Percentiles rank a stretch among this genome's conserved stretches.
phyloP scores from a whole-genome alignment of 768 basidiomycete species.

The Mycena leptocephala region DNA sequence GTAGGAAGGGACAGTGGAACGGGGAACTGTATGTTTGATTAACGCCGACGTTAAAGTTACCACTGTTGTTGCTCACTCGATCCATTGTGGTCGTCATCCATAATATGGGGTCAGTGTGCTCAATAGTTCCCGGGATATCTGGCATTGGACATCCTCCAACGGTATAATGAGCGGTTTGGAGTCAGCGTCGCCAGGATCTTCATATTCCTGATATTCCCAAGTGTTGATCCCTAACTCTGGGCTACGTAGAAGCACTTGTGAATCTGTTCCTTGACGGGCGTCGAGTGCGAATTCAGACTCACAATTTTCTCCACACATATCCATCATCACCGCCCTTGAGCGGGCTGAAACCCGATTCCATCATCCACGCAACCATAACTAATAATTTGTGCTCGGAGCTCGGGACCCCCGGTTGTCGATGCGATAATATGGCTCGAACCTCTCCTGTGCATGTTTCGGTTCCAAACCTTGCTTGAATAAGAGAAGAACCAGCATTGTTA shows the following conservation, averaged over 20 bases:
- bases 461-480: conserved; percentile 20
- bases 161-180: conserved; percentile 29
- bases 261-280: not conserved
- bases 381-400: conserved; percentile 4
- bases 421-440: conserved; percentile 32
- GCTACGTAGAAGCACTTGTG: conserved; percentile 4
- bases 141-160: conserved; percentile 31
- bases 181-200: not conserved
- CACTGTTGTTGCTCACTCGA: not conserved
- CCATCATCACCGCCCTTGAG: not conserved
- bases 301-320: conserved; percentile 19
- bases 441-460: conserved; percentile 29
- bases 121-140: conserved; percentile 31
- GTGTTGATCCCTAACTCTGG: conserved; percentile 41
- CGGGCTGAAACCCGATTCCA: not conserved
- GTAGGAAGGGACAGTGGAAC: not conserved
- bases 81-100: conserved; percentile 41
- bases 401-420: conserved; percentile 30
- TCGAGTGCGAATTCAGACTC: conserved; percentile 22
- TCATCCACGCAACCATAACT: conserved; percentile 15
- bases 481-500: conserved; percentile 30
- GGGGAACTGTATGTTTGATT: not conserved
- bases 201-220: conserved; percentile 28
- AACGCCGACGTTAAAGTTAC: not conserved
- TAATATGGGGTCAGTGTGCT: conserved; percentile 21